Evolutionary conservation across 1,139 yeast genomes (phyloP).

Genomic region (Kodamaea arcana): DNA sequence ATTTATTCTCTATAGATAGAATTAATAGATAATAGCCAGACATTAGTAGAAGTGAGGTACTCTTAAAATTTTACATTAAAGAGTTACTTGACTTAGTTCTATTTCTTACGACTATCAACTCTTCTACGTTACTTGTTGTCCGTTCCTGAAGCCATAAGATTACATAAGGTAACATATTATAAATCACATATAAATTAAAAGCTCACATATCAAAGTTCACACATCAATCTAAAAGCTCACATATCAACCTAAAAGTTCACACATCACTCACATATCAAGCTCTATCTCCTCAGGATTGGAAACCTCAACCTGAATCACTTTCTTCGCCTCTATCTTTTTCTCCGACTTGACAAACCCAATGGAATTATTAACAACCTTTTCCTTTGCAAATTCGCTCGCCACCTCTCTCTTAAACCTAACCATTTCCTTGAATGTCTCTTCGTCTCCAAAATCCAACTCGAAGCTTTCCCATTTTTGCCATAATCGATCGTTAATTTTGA

Average conservation of each 20-base stretch:
- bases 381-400: constrained; percentile 25
- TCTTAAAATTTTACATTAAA: background rate
- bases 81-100: no score
- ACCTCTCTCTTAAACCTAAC: constrained; percentile 51
- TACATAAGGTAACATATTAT: no score
- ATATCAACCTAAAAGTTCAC: background rate
- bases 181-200: no score
- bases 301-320: constrained; percentile 8
- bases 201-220: no score
- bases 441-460: constrained; percentile 69
- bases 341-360: constrained; percentile 53
- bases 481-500: constrained; percentile 9
- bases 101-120: no score
- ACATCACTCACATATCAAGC: constrained; percentile 37
- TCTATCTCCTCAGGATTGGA: constrained; percentile 68
- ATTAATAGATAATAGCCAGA: background rate
- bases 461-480: constrained; percentile 73
- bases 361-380: background rate
- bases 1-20: background rate
- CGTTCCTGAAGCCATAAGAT: no score
- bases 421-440: constrained; percentile 72
- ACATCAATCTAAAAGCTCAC: background rate
- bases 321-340: constrained; percentile 15
- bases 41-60: background rate
- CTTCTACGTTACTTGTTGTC: no score